Conservation (phyloP, 1,139 yeast genomes). For the Hansenula sp. region DNA sequence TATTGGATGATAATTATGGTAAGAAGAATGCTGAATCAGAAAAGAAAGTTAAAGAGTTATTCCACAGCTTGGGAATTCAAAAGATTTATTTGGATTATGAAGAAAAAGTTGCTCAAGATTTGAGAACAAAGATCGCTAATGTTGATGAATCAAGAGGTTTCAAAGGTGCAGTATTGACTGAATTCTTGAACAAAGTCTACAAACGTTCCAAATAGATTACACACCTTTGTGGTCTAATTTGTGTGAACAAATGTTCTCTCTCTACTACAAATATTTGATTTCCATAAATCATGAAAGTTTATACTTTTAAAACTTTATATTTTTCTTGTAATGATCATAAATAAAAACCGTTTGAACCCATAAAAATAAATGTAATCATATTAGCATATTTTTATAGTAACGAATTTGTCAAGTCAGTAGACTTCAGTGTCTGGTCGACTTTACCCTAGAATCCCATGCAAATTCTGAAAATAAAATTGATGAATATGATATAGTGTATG, state of each 20-base stretch:
- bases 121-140: conserved; percentile 58
- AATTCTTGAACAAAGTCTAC: conserved; percentile 87
- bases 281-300: too few relatives aligned
- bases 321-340: not conserved
- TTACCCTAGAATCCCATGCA: not conserved
- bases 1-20: conserved; percentile 89
- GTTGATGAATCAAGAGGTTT: conserved; percentile 92
- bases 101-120: conserved; percentile 64
- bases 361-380: not conserved
- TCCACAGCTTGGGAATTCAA: conserved; percentile 69
- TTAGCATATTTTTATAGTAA: not conserved
- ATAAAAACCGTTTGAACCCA: not conserved
- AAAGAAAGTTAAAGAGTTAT: conserved; percentile 67
- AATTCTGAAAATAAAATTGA: not conserved
- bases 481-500: not conserved
- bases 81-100: conserved; percentile 76
- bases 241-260: not conserved
- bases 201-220: conserved; percentile 73
- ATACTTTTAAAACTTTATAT: too few relatives aligned
- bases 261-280: too few relatives aligned
- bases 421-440: not conserved
- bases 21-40: conserved; percentile 71
- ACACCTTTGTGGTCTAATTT: too few relatives aligned
- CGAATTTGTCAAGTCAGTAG: not conserved
- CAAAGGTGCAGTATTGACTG: conserved; percentile 77